phyloP scores from a whole-genome alignment of 2,329 filamentous ascomycete species.

The Claviceps sp. region DNA sequence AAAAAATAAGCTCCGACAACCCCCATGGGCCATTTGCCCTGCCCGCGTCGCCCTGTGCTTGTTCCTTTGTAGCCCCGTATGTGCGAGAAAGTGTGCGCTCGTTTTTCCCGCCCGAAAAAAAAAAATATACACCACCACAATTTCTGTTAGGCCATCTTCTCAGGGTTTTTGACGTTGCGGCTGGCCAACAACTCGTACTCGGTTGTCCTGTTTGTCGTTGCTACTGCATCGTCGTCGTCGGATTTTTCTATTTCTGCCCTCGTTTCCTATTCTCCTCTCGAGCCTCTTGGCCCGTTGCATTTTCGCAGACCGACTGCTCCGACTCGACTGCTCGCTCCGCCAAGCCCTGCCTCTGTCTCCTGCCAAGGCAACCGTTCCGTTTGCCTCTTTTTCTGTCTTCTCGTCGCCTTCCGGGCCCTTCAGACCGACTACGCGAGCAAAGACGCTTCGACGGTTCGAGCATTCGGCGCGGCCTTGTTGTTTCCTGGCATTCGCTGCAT shows the following conservation, averaged over 20 bases:
- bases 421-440: not conserved
- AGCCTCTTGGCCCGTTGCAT: not conserved
- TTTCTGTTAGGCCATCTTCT: not conserved
- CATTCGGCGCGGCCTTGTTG: not conserved
- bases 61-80: not conserved
- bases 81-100: not conserved
- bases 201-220: not conserved
- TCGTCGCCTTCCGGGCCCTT: not conserved
- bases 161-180: constrained; percentile 3
- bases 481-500: not conserved
- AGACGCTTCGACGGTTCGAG: constrained; percentile 4
- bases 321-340: not conserved
- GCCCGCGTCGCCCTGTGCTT: not conserved
- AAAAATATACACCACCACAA: constrained; percentile 1
- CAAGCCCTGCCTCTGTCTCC: not conserved
- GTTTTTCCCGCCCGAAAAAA: constrained; percentile 1
- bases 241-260: not conserved
- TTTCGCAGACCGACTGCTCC: not conserved
- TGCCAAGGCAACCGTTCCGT: not conserved
- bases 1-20: constrained; percentile 7
- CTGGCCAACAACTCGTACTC: not conserved
- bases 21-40: not conserved
- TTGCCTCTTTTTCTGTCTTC: not conserved
- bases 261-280: not conserved
- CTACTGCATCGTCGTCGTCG: not conserved